Evolutionary conservation across 257 asterid genomes (phyloP).

Genomic region (Solanum habrochaites): DNA sequence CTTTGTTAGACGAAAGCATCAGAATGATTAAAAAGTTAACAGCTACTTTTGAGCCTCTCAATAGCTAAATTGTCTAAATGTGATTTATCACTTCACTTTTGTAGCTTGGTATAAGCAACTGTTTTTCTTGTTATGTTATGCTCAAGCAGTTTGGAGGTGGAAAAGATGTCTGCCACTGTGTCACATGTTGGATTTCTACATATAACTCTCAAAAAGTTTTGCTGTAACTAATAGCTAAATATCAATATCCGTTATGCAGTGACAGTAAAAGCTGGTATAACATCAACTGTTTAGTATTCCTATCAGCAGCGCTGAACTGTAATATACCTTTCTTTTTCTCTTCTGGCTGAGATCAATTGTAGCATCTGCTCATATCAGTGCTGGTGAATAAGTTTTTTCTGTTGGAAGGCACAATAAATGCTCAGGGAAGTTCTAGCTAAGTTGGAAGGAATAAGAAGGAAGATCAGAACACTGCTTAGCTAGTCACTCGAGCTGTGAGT

Average conservation of each 20-base stretch:
- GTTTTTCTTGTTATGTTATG: background rate
- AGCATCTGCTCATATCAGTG: background rate
- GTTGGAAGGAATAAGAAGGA: background rate
- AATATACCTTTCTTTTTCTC: background rate
- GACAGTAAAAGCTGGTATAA: background rate
- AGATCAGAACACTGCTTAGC: background rate
- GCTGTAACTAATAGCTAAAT: background rate
- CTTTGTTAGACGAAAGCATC: background rate
- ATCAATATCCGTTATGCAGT: background rate
- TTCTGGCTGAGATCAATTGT: background rate
- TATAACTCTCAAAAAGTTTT: background rate
- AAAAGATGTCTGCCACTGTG: background rate
- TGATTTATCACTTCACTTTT: background rate
- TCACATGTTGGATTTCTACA: background rate
- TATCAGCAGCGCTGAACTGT: background rate
- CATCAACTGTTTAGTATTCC: background rate
- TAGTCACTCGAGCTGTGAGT: background rate
- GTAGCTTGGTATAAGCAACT: background rate
- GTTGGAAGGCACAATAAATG: background rate
- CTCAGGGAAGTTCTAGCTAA: background rate
- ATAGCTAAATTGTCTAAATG: background rate
- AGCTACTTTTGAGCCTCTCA: background rate
- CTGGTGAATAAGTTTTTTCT: background rate
- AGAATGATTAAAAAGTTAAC: background rate
- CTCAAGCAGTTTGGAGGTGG: background rate